A percentile compares a stretch with the other conserved stretches of the same genome.
Evolutionary conservation across 176 grass and related monocot genomes (phyloP).

Genomic region (Aegilops umbellulata): DNA sequence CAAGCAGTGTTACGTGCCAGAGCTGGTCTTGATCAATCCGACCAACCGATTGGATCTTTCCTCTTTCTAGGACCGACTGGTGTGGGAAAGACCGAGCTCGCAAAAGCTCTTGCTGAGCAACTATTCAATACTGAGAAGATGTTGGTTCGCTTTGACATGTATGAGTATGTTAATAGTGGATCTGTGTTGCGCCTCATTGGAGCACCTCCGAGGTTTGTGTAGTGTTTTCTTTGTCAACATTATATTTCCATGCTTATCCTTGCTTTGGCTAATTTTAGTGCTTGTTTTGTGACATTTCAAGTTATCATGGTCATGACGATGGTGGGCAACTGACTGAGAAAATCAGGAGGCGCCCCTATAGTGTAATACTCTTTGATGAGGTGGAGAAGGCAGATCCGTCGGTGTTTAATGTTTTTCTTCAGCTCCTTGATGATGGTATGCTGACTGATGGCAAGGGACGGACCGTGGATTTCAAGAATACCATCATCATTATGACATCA

Average conservation of each 20-base stretch:
- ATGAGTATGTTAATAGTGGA: not conserved
- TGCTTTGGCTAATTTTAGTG: not conserved
- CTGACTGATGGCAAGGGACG: not conserved
- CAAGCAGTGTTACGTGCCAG: not conserved
- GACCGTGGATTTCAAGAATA: constrained; percentile 11
- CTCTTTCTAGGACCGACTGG: constrained; percentile 9
- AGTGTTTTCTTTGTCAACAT: not conserved
- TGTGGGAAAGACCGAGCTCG: constrained; percentile 1
- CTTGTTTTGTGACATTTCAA: not conserved
- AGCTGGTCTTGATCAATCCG: constrained; percentile 8
- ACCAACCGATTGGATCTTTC: constrained; percentile 10
- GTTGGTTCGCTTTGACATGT: constrained; percentile 20
- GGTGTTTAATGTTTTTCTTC: not conserved
- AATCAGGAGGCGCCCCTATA: not conserved
- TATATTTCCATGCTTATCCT: not conserved
- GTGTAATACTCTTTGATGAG: constrained; percentile 5
- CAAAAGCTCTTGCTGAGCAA: constrained; percentile 13
- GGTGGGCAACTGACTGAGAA: not conserved
- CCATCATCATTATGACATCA: constrained; percentile 14
- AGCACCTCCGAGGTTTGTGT: constrained; percentile 1
- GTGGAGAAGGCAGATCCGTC: not conserved
- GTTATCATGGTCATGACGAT: not conserved
- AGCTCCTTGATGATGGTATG: constrained; percentile 8
- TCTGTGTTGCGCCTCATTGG: constrained; percentile 6
- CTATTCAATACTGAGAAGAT: constrained; percentile 8